Evolutionary conservation across 768 basidiomycete species (phyloP).

Genomic region (Hemileccinum impolitum): DNA sequence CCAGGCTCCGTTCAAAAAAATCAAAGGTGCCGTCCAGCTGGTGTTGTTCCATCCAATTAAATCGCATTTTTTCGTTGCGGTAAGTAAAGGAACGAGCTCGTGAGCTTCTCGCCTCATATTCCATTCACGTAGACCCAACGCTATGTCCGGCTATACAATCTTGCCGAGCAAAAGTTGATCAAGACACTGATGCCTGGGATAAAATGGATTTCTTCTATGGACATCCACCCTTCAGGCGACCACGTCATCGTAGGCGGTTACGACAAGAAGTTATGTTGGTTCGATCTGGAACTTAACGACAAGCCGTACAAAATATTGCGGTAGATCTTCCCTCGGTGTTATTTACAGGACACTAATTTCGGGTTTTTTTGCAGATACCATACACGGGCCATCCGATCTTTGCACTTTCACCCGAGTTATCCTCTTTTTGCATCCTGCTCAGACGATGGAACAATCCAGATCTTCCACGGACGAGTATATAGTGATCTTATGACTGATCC

Average conservation of each 20-base stretch:
- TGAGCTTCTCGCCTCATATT: constrained; percentile 11
- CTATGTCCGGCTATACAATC: constrained; percentile 92
- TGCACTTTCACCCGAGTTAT: constrained; percentile 91
- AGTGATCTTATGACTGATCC: constrained; percentile 96
- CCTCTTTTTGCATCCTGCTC: constrained; percentile 96
- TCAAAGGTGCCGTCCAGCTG: constrained; percentile 85
- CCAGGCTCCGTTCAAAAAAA: constrained; percentile 96
- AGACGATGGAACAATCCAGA: constrained; percentile 94
- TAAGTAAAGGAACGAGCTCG: constrained; percentile 40
- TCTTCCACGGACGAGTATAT: constrained; percentile 95
- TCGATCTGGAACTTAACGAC: constrained; percentile 93
- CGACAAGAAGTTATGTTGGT: constrained; percentile 98
- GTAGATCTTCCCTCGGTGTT: constrained; percentile 36
- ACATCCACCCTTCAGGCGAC: constrained; percentile 93
- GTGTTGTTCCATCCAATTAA: constrained; percentile 94
- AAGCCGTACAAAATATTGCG: constrained; percentile 97
- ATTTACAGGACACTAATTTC: constrained; percentile 11
- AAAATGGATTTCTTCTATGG: constrained; percentile 96
- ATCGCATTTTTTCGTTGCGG: constrained; percentile 97
- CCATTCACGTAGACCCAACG: constrained; percentile 74
- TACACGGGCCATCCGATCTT: constrained; percentile 84
- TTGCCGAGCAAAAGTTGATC: constrained; percentile 87
- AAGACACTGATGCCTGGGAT: constrained; percentile 96
- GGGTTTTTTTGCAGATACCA: constrained; percentile 65
- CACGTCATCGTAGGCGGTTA: constrained; percentile 97